These are phyloP conservation scores for Yamadazyma takamatsuzukensis DNA, from an alignment of 805 yeast species.

Conservation along the genomic window DNA sequence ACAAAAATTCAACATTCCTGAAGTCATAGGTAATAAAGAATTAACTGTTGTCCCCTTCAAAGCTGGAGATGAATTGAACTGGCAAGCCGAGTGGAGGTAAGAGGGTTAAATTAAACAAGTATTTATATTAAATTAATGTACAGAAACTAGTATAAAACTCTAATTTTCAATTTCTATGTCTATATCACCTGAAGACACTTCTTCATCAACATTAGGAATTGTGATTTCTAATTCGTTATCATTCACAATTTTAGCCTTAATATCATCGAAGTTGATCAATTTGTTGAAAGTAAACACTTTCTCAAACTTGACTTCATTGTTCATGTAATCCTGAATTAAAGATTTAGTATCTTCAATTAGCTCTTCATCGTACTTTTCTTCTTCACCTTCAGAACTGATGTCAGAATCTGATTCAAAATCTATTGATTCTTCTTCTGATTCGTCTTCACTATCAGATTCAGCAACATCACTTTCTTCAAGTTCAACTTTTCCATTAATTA, in stretches of 20 bases:
- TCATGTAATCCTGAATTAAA: slow-evolving; percentile 34
- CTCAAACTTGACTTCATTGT: slow-evolving; percentile 37
- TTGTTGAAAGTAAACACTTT: slow-evolving; percentile 42
- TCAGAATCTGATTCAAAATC: slow-evolving; percentile 10
- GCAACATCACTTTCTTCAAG: slow-evolving; percentile 18
- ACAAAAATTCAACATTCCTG: slow-evolving; percentile 57
- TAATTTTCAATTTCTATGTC: slow-evolving; percentile 22
- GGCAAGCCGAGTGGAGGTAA: slow-evolving; percentile 71
- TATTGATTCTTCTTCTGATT: slow-evolving; percentile 13
- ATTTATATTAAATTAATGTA: slow-evolving; percentile 5
- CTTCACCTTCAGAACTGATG: slow-evolving; percentile 11
- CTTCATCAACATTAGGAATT: slow-evolving; percentile 33
- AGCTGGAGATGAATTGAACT: slow-evolving; percentile 71
- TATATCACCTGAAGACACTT: slow-evolving; percentile 15
- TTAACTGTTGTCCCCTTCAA: slow-evolving; percentile 71
- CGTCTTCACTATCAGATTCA: slow-evolving; percentile 12
- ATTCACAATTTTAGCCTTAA: slow-evolving; percentile 34
- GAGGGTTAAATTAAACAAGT: too few relatives aligned
- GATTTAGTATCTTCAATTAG: slow-evolving; percentile 36
- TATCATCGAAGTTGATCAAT: slow-evolving; percentile 31
- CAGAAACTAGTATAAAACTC: slow-evolving; percentile 1
- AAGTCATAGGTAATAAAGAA: slow-evolving; percentile 43
- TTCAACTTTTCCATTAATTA: slow-evolving; percentile 34
- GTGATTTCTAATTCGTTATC: slow-evolving; percentile 40
- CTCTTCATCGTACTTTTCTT: slow-evolving; percentile 29